Percentiles rank a stretch among this genome's conserved stretches.
Conservation (phyloP, 2,329 filamentous ascomycete species). For the Claviceps sp. region DNA sequence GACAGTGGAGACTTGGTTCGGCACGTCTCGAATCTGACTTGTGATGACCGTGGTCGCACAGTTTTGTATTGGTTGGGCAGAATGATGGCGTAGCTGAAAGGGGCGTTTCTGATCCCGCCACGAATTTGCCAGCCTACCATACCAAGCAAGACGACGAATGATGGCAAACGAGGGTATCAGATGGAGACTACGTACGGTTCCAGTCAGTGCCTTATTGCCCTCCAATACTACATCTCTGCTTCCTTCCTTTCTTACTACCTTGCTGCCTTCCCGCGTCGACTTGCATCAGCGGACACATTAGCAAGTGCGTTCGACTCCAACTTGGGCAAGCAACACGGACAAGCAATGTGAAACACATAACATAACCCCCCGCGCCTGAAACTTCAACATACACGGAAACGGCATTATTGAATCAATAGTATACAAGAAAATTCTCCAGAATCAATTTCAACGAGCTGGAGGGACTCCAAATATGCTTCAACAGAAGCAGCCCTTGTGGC, state of each 20-base stretch:
- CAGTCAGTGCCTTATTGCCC: no score
- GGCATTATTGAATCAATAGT: conserved; percentile 17
- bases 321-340: no score
- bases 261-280: no score
- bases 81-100: background rate
- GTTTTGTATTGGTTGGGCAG: background rate
- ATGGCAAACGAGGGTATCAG: no score
- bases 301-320: background rate
- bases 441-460: background rate
- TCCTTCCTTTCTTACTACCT: background rate
- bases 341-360: no score
- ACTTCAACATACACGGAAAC: conserved; percentile 3
- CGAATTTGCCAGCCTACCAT: no score
- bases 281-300: no score
- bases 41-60: background rate
- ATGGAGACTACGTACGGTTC: no score
- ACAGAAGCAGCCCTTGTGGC: background rate
- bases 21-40: background rate
- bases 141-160: no score
- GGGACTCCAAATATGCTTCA: no score
- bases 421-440: conserved; percentile 16
- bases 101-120: background rate
- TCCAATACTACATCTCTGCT: background rate
- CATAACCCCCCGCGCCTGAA: no score
- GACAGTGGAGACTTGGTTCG: background rate